Evolutionary conservation across 2,329 filamentous ascomycete species (phyloP).

Genomic region (Arthrobotrys pseudoclavata): DNA sequence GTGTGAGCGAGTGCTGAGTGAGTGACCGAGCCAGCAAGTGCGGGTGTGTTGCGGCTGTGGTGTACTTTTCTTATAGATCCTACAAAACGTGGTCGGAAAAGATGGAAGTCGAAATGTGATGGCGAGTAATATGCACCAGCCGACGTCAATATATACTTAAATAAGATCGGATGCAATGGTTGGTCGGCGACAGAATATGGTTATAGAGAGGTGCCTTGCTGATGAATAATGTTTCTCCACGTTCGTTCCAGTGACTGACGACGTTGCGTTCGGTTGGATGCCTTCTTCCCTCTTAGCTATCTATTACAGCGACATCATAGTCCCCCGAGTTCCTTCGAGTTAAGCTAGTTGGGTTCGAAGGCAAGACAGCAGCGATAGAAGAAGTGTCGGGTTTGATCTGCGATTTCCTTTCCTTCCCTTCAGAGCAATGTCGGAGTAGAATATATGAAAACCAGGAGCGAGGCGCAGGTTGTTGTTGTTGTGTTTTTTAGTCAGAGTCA

Average conservation of each 20-base stretch:
- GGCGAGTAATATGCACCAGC: neutral
- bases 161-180: conserved; percentile 11
- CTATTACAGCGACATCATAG: conserved; percentile 57
- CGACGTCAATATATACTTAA: conserved; percentile 24
- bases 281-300: conserved; percentile 37
- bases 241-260: conserved; percentile 40
- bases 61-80: neutral
- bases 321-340: conserved; percentile 46
- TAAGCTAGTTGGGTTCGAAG: conserved; percentile 60
- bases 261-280: conserved; percentile 39
- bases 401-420: conserved; percentile 33
- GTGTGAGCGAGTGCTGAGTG: too few relatives aligned
- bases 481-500: conserved; percentile 3
- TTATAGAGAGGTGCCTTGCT: conserved; percentile 32
- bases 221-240: conserved; percentile 27
- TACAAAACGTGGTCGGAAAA: neutral
- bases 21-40: too few relatives aligned
- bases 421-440: conserved; percentile 28
- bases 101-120: conserved; percentile 9
- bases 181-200: conserved; percentile 25
- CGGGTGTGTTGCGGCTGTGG: conserved; percentile 41
- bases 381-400: conserved; percentile 3
- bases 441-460: conserved; percentile 29
- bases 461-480: conserved; percentile 33
- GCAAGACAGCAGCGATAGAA: conserved; percentile 59